These are phyloP conservation scores for Fusarium luffae DNA, from an alignment of 2,329 filamentous ascomycete genomes.

Conservation along the genomic window DNA sequence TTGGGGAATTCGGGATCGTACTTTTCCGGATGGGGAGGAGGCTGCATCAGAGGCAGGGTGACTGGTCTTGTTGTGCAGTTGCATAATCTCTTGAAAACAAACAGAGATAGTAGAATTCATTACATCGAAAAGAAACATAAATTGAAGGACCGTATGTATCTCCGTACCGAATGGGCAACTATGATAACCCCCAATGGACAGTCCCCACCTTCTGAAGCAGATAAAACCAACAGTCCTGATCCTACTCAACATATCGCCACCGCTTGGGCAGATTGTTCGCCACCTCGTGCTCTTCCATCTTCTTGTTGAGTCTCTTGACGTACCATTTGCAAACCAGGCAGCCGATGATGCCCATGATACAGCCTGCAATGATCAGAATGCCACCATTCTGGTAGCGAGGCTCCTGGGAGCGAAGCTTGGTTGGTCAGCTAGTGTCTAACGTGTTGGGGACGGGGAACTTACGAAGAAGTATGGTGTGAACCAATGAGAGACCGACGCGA, in stretches of 20 bases:
- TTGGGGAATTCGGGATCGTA: neutral
- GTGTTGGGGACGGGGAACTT: fast-evolving
- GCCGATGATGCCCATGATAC: neutral
- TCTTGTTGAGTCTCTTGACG: conserved; percentile 1
- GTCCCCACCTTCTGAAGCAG: too few relatives aligned
- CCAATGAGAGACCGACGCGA: neutral
- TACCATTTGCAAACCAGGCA: neutral
- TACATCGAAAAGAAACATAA: too few relatives aligned
- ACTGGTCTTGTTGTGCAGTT: too few relatives aligned
- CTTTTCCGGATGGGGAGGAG: too few relatives aligned
- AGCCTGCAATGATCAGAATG: conserved; percentile 4
- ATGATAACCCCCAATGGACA: too few relatives aligned
- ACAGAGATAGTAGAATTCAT: too few relatives aligned
- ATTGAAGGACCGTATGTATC: too few relatives aligned
- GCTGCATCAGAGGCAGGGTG: too few relatives aligned
- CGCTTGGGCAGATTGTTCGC: neutral
- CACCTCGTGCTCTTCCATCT: neutral
- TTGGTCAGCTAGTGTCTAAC: neutral
- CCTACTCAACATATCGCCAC: neutral
- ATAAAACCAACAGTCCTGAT: too few relatives aligned
- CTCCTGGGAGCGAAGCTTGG: neutral
- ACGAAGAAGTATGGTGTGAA: neutral
- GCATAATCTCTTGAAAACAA: too few relatives aligned
- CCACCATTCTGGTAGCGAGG: neutral
- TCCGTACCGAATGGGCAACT: too few relatives aligned